Evolutionary conservation across 495 filamentous ascomycete genomes (phyloP).

Genomic region (Trichoderma erinaceum): DNA sequence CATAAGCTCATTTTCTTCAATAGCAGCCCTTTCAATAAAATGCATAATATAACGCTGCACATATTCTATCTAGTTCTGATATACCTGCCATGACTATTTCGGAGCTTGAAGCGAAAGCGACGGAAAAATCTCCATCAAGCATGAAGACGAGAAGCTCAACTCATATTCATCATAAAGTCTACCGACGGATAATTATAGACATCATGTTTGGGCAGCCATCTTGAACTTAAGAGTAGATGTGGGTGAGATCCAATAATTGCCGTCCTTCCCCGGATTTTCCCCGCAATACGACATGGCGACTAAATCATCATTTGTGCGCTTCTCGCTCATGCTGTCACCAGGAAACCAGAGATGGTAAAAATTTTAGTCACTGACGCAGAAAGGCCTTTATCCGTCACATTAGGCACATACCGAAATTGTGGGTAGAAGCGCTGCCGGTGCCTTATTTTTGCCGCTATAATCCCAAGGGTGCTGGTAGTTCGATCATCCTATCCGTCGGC

Average conservation of each 20-base stretch:
- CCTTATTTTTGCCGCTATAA: background rate
- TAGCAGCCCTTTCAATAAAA: background rate
- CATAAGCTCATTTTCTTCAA: too few relatives aligned
- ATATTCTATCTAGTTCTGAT: background rate
- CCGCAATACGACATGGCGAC: background rate
- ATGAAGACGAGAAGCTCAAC: background rate
- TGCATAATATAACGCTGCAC: background rate
- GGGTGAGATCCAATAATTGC: background rate
- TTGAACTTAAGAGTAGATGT: background rate
- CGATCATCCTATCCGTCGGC: background rate
- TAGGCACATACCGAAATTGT: background rate
- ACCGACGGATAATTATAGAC: constrained; percentile 3
- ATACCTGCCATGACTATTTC: background rate
- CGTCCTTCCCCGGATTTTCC: constrained; percentile 6
- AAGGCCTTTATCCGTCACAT: background rate
- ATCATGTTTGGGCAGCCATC: background rate
- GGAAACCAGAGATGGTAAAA: too few relatives aligned
- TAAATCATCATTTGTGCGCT: background rate
- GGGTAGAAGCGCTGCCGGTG: background rate
- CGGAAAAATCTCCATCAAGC: background rate
- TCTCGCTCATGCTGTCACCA: too few relatives aligned
- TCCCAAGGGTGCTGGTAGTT: background rate
- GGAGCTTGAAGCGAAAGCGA: background rate
- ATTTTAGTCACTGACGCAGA: background rate
- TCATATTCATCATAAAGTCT: background rate